Percentiles rank a stretch among this genome's conserved stretches.
phyloP scores from a whole-genome alignment of 208 protist genomes.

The Trypanosoma congolense region DNA sequence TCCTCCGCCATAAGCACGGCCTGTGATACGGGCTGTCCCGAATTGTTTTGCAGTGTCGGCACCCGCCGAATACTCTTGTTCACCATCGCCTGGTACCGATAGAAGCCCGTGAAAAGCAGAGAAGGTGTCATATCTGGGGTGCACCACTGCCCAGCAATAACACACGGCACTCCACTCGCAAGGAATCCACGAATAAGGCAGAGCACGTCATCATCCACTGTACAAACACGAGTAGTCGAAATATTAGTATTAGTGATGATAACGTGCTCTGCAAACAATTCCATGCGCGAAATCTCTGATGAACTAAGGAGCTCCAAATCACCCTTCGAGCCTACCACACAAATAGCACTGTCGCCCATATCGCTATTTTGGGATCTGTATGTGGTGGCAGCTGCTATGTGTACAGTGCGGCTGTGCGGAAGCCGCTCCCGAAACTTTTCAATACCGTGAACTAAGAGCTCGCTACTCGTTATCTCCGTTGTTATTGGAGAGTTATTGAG shows the following conservation, averaged over 20 bases:
- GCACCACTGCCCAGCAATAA: conserved; percentile 84
- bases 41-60: neutral
- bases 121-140: conserved; percentile 84
- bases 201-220: conserved; percentile 56
- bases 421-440: conserved; percentile 37
- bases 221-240: conserved; percentile 26
- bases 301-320: conserved; percentile 51
- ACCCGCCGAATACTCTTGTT: conserved; percentile 6
- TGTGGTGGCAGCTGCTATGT: conserved; percentile 26
- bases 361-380: conserved; percentile 19
- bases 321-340: conserved; percentile 19
- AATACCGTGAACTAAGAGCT: conserved; percentile 48
- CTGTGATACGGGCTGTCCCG: neutral
- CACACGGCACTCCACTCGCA: conserved; percentile 65
- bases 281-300: conserved; percentile 63
- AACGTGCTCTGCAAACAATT: conserved; percentile 84
- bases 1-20: neutral
- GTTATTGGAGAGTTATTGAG: conserved; percentile 17
- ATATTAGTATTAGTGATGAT: conserved; percentile 81
- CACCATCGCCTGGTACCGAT: conserved; percentile 36
- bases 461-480: conserved; percentile 27
- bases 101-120: conserved; percentile 75
- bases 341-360: conserved; percentile 24
- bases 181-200: conserved; percentile 68
- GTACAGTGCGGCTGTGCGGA: conserved; percentile 28